These are phyloP conservation scores for Tetracentron sinense DNA, from an alignment of 164 flowering plant genomes.

Conservation along the genomic window DNA sequence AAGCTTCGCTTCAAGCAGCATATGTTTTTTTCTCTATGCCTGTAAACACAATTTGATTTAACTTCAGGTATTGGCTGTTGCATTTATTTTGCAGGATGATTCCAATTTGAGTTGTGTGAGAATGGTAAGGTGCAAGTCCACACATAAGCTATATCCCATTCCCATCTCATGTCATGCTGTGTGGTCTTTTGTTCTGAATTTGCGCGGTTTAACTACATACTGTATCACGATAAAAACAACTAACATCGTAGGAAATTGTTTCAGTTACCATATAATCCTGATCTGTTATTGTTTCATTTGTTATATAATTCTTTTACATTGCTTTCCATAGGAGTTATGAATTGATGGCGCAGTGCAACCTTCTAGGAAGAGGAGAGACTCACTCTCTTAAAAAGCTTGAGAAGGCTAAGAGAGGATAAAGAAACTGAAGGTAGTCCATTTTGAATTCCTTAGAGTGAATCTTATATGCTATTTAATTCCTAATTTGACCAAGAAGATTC, in stretches of 20 bases:
- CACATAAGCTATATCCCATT: too few species aligned
- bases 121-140: too few species aligned
- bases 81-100: too few species aligned
- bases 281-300: too few species aligned
- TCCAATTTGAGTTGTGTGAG: too few species aligned
- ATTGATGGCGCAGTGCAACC: slow-evolving; percentile 83
- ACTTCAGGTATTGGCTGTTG: too few species aligned
- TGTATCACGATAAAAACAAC: background rate
- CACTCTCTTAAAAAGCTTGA: slow-evolving; percentile 59
- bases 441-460: background rate
- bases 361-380: slow-evolving; percentile 81
- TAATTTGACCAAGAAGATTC: background rate
- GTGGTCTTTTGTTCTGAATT: background rate
- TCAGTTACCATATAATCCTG: too few species aligned
- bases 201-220: background rate
- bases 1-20: too few species aligned
- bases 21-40: too few species aligned
- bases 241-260: background rate
- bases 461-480: background rate
- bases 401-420: slow-evolving; percentile 62
- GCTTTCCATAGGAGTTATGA: slow-evolving; percentile 67
- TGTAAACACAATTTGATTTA: too few species aligned
- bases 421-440: slow-evolving; percentile 60
- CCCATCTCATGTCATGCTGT: too few species aligned
- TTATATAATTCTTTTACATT: background rate